Percentiles rank a stretch among this genome's conserved stretches.
Evolutionary conservation across 805 yeast genomes (phyloP).

Genomic region (Candida succiphila): DNA sequence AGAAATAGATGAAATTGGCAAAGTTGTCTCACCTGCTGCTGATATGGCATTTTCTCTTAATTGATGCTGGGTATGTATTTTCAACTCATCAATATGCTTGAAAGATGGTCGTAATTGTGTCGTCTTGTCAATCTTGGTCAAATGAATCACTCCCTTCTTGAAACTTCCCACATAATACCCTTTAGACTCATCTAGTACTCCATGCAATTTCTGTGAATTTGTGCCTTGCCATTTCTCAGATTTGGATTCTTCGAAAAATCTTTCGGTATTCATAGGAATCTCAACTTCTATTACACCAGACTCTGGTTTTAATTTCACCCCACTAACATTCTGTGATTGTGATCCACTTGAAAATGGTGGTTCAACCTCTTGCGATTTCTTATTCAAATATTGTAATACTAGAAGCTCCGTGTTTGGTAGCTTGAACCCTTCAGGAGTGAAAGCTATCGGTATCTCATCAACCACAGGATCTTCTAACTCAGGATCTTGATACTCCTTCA

Average conservation of each 20-base stretch:
- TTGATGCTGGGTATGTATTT: constrained; percentile 26
- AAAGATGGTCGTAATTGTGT: constrained; percentile 79
- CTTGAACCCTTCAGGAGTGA: constrained; percentile 20
- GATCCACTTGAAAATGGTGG: constrained; percentile 22
- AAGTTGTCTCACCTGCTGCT: constrained; percentile 29
- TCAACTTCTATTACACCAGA: constrained; percentile 65
- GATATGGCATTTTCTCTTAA: constrained; percentile 26
- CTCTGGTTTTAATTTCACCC: constrained; percentile 36
- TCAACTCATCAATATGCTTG: constrained; percentile 57
- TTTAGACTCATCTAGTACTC: constrained; percentile 49
- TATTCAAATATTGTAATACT: constrained; percentile 49
- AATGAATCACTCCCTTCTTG: constrained; percentile 39
- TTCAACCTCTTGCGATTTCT: constrained; percentile 31
- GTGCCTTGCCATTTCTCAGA: constrained; percentile 58
- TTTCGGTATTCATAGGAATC: constrained; percentile 58
- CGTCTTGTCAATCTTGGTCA: constrained; percentile 56
- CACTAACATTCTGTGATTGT: constrained; percentile 1
- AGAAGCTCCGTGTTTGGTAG: constrained; percentile 19
- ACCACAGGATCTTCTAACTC: constrained; percentile 52
- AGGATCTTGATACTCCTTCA: constrained; percentile 10
- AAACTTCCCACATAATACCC: constrained; percentile 38
- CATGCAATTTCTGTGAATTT: constrained; percentile 53
- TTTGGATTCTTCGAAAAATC: constrained; percentile 57
- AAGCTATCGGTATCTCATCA: constrained; percentile 47
- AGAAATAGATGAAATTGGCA: constrained; percentile 24